phyloP scores from a whole-genome alignment of 2,329 filamentous ascomycete genomes.

The Pestalotiopsis sp. region DNA sequence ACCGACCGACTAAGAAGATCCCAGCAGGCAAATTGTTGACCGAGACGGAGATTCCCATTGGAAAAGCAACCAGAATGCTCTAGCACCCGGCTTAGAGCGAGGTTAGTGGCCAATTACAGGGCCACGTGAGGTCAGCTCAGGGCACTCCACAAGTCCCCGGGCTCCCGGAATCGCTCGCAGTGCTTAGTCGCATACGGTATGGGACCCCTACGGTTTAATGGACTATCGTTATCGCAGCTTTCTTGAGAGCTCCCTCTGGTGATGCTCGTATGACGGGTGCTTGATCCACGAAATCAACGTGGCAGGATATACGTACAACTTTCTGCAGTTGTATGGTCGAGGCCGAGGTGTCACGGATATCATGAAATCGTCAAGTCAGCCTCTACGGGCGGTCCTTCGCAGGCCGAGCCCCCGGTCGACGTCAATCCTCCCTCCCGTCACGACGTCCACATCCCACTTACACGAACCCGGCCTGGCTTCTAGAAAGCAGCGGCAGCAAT shows the following conservation, averaged over 20 bases:
- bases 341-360: not conserved
- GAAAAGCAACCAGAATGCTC: constrained; percentile 8
- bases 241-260: not conserved
- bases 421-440: not conserved
- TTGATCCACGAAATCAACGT: not conserved
- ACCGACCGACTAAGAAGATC: not conserved
- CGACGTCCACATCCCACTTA: constrained; percentile 10
- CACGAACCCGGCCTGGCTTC: not conserved
- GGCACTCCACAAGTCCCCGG: not conserved
- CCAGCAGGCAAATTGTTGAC: constrained; percentile 6
- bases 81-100: not conserved
- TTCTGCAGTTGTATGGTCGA: not conserved
- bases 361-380: not conserved
- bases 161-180: not conserved
- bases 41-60: not conserved
- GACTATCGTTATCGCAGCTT: constrained; percentile 11
- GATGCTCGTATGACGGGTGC: constrained; percentile 8
- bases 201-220: constrained; percentile 2
- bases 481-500: not conserved
- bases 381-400: constrained; percentile 1
- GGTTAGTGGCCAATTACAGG: constrained; percentile 13
- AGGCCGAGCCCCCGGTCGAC: not conserved
- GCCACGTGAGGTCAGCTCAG: constrained; percentile 10
- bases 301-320: not conserved
- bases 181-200: not conserved